phyloP scores from a whole-genome alignment of 1,284 basidiomycete species.

The Neonothopanus nambi region DNA sequence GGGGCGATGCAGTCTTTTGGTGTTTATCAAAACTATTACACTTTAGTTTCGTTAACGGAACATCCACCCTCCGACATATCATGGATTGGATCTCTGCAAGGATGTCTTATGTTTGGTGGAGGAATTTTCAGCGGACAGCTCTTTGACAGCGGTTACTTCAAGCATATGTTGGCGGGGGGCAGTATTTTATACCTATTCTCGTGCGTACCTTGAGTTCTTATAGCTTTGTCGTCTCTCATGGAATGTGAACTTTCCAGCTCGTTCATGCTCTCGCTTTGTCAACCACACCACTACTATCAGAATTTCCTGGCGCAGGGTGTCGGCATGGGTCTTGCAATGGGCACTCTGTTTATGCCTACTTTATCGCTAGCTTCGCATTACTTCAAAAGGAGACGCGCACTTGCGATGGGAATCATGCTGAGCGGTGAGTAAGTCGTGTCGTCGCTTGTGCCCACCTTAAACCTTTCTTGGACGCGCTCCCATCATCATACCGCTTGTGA shows the following conservation, averaged over 20 bases:
- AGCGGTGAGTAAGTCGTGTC: constrained; percentile 22
- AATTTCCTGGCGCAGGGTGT: constrained; percentile 34
- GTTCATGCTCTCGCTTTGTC: constrained; percentile 25
- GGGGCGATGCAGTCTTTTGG: constrained; percentile 30
- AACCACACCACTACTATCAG: constrained; percentile 28
- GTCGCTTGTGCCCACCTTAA: too few relatives aligned
- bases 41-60: constrained; percentile 22
- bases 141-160: constrained; percentile 29
- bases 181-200: constrained; percentile 21
- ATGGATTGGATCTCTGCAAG: constrained; percentile 36
- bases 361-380: constrained; percentile 34
- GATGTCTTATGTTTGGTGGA: constrained; percentile 27
- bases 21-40: constrained; percentile 36
- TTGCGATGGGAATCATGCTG: constrained; percentile 37
- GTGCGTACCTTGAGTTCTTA: constrained; percentile 5
- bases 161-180: constrained; percentile 16
- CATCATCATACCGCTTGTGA: not conserved
- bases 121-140: constrained; percentile 31
- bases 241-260: too few relatives aligned
- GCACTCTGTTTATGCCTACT: constrained; percentile 32
- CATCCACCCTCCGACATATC: constrained; percentile 21
- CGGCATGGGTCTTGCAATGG: constrained; percentile 33
- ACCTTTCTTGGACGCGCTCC: too few relatives aligned
- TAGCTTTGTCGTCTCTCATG: not conserved
- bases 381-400: constrained; percentile 32